phyloP scores from a whole-genome alignment of 2,329 filamentous ascomycete genomes.

The Ophiosphaerella korrae region DNA sequence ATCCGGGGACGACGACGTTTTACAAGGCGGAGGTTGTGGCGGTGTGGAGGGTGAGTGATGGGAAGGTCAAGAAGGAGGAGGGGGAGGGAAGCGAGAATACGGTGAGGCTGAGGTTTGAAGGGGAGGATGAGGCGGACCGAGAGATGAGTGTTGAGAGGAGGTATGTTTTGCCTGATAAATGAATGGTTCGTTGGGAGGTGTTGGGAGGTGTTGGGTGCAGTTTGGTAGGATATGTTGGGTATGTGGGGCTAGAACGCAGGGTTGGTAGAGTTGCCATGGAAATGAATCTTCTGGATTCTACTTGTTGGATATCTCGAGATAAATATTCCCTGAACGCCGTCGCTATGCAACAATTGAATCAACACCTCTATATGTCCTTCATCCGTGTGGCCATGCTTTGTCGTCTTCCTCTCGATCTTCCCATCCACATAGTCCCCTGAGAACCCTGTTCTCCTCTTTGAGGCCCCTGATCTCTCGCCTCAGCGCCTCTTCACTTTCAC shows the following conservation, averaged over 20 bases:
- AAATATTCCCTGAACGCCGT: conserved; percentile 24
- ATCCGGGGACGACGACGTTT: conserved; percentile 59
- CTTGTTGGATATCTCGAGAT: not conserved
- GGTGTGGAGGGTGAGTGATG: conserved; percentile 43
- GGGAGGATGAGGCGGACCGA: conserved; percentile 52
- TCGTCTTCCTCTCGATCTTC: conserved; percentile 51
- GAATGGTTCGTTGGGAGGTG: not conserved
- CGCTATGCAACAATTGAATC: conserved; percentile 25
- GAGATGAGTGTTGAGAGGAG: conserved; percentile 57
- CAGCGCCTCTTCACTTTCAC: conserved; percentile 45
- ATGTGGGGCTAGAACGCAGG: too few species aligned
- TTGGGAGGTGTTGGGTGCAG: not conserved
- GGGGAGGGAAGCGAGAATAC: conserved; percentile 48
- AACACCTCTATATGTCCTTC: not conserved
- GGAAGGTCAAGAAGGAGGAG: conserved; percentile 46
- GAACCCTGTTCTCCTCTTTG: conserved; percentile 55
- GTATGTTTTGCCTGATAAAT: conserved; percentile 53
- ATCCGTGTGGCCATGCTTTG: conserved; percentile 31
- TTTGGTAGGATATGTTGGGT: not conserved
- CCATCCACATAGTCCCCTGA: conserved; percentile 54
- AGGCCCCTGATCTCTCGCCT: conserved; percentile 48
- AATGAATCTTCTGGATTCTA: not conserved
- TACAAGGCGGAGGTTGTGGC: conserved; percentile 58
- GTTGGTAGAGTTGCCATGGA: not conserved
- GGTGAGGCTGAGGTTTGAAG: conserved; percentile 55